Evolutionary conservation across 371 early-diverging fungal species (phyloP).

Genomic region (Zychaea mexicana): DNA sequence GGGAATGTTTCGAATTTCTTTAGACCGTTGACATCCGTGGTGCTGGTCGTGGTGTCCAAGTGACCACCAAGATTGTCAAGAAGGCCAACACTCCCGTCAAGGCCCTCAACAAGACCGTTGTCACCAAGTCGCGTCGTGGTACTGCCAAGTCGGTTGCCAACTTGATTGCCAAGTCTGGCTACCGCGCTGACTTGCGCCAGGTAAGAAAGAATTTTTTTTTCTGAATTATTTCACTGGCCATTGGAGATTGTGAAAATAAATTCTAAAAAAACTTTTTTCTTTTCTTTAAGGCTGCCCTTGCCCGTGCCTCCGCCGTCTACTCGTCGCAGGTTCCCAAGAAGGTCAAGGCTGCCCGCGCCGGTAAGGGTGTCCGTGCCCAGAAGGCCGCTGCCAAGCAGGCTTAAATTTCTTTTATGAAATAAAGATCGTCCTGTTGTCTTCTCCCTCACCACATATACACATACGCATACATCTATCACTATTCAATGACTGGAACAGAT

Average conservation of each 20-base stretch:
- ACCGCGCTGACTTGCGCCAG: slow-evolving; percentile 83
- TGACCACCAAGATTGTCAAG: slow-evolving; percentile 66
- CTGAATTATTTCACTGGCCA: background rate
- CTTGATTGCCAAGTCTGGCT: slow-evolving; percentile 63
- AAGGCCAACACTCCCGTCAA: slow-evolving; percentile 61
- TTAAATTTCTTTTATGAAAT: slow-evolving; percentile 13
- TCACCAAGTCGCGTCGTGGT: slow-evolving; percentile 69
- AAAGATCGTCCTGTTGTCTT: too few species aligned
- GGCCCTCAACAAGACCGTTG: slow-evolving; percentile 55
- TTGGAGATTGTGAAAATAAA: background rate
- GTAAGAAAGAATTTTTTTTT: slow-evolving; percentile 28
- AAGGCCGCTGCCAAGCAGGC: slow-evolving; percentile 40
- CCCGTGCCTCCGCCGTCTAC: slow-evolving; percentile 78
- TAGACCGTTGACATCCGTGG: slow-evolving; percentile 69
- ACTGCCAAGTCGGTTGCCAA: slow-evolving; percentile 73
- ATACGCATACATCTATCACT: too few species aligned
- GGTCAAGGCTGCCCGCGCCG: slow-evolving; percentile 52
- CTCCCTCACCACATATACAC: too few species aligned
- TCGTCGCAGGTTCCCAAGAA: slow-evolving; percentile 70
- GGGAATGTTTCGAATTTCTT: background rate
- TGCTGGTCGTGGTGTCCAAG: slow-evolving; percentile 67
- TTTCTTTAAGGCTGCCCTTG: slow-evolving; percentile 71
- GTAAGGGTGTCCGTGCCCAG: slow-evolving; percentile 48
- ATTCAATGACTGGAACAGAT: too few species aligned
- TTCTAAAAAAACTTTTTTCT: background rate